These are phyloP conservation scores for Micractinium conductrix DNA, from an alignment of 139 green algal species.

Conservation along the genomic window DNA sequence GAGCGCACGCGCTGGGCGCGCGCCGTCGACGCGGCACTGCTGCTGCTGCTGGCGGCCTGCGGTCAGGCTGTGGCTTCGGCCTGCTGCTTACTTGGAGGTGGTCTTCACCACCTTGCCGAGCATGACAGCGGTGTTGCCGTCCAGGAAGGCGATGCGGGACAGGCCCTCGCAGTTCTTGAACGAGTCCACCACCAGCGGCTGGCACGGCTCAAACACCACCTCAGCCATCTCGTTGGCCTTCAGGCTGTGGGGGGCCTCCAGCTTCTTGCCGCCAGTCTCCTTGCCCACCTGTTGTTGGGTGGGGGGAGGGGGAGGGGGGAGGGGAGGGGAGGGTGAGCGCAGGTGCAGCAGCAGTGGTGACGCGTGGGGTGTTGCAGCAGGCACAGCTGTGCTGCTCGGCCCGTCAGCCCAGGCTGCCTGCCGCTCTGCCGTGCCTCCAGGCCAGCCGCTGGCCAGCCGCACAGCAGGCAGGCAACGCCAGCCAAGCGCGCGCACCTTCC, in stretches of 20 bases:
- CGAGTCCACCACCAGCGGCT: conserved; percentile 88
- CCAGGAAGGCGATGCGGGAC: conserved; percentile 93
- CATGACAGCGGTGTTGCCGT: conserved; percentile 97
- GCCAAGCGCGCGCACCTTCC: conserved; percentile 69
- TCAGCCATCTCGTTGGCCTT: conserved; percentile 96
- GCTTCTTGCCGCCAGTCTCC: conserved; percentile 96
- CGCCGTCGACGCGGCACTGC: not conserved
- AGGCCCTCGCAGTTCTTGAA: conserved; percentile 96
- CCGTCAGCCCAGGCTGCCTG: too few species aligned
- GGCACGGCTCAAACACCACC: conserved; percentile 84
- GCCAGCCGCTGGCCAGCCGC: not conserved
- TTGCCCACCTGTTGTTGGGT: conserved; percentile 84
- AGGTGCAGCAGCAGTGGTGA: not conserved
- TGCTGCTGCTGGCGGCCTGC: not conserved
- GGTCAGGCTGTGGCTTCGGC: not conserved
- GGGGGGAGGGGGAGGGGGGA: not conserved
- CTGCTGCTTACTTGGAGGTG: conserved; percentile 58
- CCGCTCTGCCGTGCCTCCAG: too few species aligned
- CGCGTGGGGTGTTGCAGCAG: too few species aligned
- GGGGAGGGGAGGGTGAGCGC: not conserved
- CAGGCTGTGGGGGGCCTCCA: conserved; percentile 81
- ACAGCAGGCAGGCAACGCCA: not conserved
- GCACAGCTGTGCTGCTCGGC: too few species aligned
- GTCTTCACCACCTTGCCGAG: conserved; percentile 88
- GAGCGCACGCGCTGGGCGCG: too few species aligned